Evolutionary conservation across 2,329 filamentous ascomycete species (phyloP), one percentile per base, ranked within the genome.

Genomic region (Fusarium temperatum): DNA sequence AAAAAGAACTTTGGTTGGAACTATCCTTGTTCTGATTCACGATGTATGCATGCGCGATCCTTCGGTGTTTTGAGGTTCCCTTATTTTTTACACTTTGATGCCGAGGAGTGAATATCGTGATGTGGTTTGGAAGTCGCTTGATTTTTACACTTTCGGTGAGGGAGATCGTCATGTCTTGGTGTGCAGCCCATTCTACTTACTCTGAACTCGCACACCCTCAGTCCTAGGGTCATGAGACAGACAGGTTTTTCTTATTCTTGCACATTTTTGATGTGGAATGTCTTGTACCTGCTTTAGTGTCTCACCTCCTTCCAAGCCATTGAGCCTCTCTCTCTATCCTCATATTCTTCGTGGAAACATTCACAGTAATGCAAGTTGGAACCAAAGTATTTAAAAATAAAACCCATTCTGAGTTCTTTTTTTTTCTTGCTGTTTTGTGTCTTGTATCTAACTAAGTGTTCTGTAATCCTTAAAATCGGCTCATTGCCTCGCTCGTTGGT

Each of bases 221-320:
- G 45, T n/a, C 36, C 44, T 38, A 24, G n/a, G 35, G 70, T 72
- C 71, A 68, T 74, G 71, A 72, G 71, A 74, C 63, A 30, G 35
- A 14, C 18, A 20, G 42, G 1, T 15, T n/a, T 63, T 68, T 66
- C 51, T 14, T 44, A 22, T 26, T 58, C 28, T 69, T 45, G 5
- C 26, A 61, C 38, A 24, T 51, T 39, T 32, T 30, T 35, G 26
- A 22, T 38, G 24, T 20, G 24, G 12, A 30, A 26, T 53, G 50
- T 53, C 50, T 48, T 47, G 58, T 73, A 72, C 71, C 71, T 73
- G 67, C 71, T 63, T 72, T 68, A 73, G 71, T 64, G n/a, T 39
- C 38, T n/a, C 20, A 30, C 26, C 18, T 32, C 32, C 13, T 14
- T 12, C 24, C 38, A 44, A 41, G 4, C 28, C 22, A 53, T 18